phyloP scores from a whole-genome alignment of 768 basidiomycete genomes.

The Pholiota molesta region DNA sequence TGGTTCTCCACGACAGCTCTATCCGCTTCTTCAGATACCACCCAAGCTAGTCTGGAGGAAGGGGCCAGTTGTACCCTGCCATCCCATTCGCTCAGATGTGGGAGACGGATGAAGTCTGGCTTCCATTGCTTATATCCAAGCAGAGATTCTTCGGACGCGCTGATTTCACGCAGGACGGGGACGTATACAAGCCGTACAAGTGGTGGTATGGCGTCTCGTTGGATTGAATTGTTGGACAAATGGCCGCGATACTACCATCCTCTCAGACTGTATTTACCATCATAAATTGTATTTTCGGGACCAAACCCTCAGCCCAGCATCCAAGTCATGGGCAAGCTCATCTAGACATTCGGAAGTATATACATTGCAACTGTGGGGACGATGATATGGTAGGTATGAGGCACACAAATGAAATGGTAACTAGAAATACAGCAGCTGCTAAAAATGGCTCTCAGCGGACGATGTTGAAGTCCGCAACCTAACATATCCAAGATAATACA shows the following conservation, averaged over 20 bases:
- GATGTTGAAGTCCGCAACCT: constrained; percentile 23
- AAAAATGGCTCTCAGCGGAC: constrained; percentile 5
- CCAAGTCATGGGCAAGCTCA: no score
- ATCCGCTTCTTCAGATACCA: not conserved
- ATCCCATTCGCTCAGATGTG: constrained; percentile 68
- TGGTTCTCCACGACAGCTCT: constrained; percentile 60
- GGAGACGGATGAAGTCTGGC: constrained; percentile 69
- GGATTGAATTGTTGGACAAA: no score
- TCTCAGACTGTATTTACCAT: no score
- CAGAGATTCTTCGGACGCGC: constrained; percentile 46
- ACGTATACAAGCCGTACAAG: constrained; percentile 33
- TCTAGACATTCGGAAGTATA: not conserved
- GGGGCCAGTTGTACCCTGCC: constrained; percentile 20
- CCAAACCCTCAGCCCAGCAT: no score
- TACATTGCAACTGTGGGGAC: not conserved
- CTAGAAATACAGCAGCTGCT: constrained; percentile 23
- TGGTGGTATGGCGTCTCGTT: constrained; percentile 44
- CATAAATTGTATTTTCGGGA: no score
- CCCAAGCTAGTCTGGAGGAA: not conserved
- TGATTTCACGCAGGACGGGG: constrained; percentile 41
- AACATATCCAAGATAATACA: constrained; percentile 12
- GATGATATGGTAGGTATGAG: not conserved
- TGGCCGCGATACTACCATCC: no score
- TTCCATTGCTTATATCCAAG: constrained; percentile 57
- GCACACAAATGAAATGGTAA: not conserved